Percentiles rank a stretch among this genome's conserved stretches.
Evolutionary conservation across 495 filamentous ascomycete species (phyloP).

Genomic region (Penicillium dipodomyicola): DNA sequence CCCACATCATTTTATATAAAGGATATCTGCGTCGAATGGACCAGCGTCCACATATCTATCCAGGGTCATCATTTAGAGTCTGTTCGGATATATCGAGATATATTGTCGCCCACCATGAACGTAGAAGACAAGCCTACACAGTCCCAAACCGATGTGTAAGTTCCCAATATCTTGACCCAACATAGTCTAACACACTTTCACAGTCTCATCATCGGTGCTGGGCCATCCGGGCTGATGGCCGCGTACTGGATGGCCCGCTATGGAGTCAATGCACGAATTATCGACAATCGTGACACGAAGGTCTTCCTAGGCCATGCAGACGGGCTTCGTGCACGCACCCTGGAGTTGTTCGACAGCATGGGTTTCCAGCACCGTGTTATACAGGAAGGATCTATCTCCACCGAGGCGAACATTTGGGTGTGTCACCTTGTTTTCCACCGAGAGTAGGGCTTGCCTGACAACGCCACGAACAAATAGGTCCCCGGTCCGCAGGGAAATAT

Average conservation of each 20-base stretch:
- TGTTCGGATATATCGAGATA: background rate
- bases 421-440: background rate
- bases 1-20: background rate
- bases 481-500: constrained; percentile 46
- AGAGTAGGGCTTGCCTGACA: background rate
- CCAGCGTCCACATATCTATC: background rate
- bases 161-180: too few species aligned
- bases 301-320: constrained; percentile 61
- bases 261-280: constrained; percentile 56
- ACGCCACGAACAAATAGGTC: constrained; percentile 12
- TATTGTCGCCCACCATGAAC: constrained; percentile 2
- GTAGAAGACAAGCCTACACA: background rate
- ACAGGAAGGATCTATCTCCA: constrained; percentile 58
- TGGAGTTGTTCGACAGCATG: constrained; percentile 67
- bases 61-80: background rate
- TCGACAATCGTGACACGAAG: constrained; percentile 59
- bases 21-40: background rate
- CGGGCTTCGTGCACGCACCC: constrained; percentile 55
- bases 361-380: constrained; percentile 59
- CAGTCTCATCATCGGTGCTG: constrained; percentile 61
- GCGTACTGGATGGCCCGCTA: constrained; percentile 62
- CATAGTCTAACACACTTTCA: background rate
- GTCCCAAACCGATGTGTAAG: constrained; percentile 25
- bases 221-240: constrained; percentile 63
- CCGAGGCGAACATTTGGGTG: constrained; percentile 41